Conservation (phyloP, 805 yeast species). For the Candida arabinofermentans region DNA sequence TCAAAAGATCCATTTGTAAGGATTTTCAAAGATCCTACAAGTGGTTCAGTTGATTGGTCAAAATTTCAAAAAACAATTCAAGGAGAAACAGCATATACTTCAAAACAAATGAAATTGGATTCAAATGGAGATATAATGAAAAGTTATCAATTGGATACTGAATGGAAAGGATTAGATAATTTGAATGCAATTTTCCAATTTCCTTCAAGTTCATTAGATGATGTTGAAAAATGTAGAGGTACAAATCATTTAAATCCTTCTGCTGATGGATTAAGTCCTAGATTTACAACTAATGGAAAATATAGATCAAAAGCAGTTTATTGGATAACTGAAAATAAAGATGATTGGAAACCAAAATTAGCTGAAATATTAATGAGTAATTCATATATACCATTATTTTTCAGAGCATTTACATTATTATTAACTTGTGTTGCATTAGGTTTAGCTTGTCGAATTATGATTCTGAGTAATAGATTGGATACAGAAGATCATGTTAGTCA, state of each 20-base stretch:
- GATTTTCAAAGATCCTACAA: conserved; percentile 9
- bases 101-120: conserved; percentile 27
- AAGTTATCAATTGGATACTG: conserved; percentile 35
- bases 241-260: conserved; percentile 8
- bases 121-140: conserved; percentile 16
- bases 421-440: conserved; percentile 69
- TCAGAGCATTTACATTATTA: conserved; percentile 56
- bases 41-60: conserved; percentile 19
- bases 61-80: conserved; percentile 18
- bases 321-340: conserved; percentile 61
- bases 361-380: conserved; percentile 60
- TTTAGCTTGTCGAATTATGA: conserved; percentile 59
- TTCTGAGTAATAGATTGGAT: conserved; percentile 33
- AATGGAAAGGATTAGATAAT: conserved; percentile 73
- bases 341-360: conserved; percentile 60
- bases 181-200: conserved; percentile 48
- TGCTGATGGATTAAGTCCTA: background rate
- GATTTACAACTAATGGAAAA: conserved; percentile 28
- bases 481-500: conserved; percentile 46
- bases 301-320: conserved; percentile 57
- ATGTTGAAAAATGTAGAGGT: conserved; percentile 15
- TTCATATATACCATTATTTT: conserved; percentile 75
- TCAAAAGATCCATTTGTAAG: conserved; percentile 20
- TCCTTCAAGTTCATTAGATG: conserved; percentile 21
- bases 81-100: conserved; percentile 25